phyloP scores from a whole-genome alignment of 2,329 filamentous ascomycete species.

The Xylaria multiplex region DNA sequence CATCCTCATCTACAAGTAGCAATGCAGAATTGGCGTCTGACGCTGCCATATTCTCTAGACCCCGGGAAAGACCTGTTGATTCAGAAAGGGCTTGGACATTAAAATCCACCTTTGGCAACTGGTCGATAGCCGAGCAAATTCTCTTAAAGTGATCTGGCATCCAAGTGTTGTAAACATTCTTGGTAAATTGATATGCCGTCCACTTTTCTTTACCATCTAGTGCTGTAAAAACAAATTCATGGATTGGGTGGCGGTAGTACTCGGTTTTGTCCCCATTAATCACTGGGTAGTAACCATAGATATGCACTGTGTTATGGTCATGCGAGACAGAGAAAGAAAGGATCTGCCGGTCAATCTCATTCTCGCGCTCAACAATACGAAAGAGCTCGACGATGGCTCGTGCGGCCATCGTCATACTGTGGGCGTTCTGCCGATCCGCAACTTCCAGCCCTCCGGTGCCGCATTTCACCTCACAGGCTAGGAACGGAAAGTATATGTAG shows the following conservation, averaged over 20 bases:
- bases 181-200: slow-evolving; percentile 51
- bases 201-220: slow-evolving; percentile 51
- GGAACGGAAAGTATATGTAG: slow-evolving; percentile 61
- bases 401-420: slow-evolving; percentile 55
- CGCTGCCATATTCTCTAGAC: too few relatives aligned
- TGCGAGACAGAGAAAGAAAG: slow-evolving; percentile 57
- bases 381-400: slow-evolving; percentile 55
- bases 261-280: slow-evolving; percentile 48
- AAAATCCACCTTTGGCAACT: slow-evolving; percentile 41
- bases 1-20: too few relatives aligned
- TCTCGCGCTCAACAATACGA: slow-evolving; percentile 49
- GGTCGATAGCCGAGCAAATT: slow-evolving; percentile 52
- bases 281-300: slow-evolving; percentile 56
- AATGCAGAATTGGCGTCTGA: too few relatives aligned
- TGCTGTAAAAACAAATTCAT: slow-evolving; percentile 48
- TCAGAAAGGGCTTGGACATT: slow-evolving; percentile 18
- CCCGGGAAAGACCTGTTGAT: too few relatives aligned
- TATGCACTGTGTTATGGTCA: slow-evolving; percentile 48
- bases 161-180: slow-evolving; percentile 52
- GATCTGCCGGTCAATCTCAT: slow-evolving; percentile 54
- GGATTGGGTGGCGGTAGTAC: slow-evolving; percentile 54
- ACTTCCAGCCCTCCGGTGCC: slow-evolving; percentile 51
- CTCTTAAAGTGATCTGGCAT: slow-evolving; percentile 51
- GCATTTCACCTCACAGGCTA: slow-evolving; percentile 60
- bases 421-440: slow-evolving; percentile 54